A percentile compares a stretch with the other conserved stretches of the same genome.
These are phyloP conservation scores for Saturnispora saitoi DNA, from an alignment of 805 yeast genomes.

Conservation along the genomic window DNA sequence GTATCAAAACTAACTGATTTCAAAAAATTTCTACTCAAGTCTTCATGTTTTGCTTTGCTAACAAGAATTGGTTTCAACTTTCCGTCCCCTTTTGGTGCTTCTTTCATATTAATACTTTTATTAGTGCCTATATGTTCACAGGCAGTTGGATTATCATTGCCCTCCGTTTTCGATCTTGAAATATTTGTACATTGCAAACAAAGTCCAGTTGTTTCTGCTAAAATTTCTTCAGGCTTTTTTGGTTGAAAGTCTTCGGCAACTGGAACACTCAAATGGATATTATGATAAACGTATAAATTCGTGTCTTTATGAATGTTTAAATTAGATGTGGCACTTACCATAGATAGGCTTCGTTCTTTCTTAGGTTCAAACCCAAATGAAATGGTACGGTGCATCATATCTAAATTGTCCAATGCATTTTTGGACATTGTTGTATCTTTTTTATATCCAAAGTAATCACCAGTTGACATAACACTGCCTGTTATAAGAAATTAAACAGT, in stretches of 20 bases:
- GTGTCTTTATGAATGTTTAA: neutral
- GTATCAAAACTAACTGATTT: conserved; percentile 45
- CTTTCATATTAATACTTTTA: neutral
- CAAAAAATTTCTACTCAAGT: conserved; percentile 9
- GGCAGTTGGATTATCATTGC: neutral
- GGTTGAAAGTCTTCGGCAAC: conserved; percentile 19
- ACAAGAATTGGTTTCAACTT: conserved; percentile 11
- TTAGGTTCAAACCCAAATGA: conserved; percentile 5
- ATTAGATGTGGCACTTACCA: neutral
- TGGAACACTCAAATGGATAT: conserved; percentile 16
- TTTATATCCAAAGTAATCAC: conserved; percentile 1
- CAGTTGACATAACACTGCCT: neutral
- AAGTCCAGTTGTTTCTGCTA: conserved; percentile 9
- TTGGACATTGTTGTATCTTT: neutral
- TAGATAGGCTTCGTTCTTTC: conserved; percentile 2
- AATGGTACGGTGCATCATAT: conserved; percentile 3
- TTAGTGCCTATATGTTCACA: neutral
- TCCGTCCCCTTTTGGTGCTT: neutral
- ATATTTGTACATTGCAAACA: conserved; percentile 10
- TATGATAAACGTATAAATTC: conserved; percentile 14
- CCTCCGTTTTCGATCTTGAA: neutral
- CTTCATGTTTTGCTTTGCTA: conserved; percentile 3
- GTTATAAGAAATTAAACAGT: neutral
- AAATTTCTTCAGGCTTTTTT: conserved; percentile 14
- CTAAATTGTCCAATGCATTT: neutral